These are phyloP conservation scores for Rutidosis leptorrhynchoides DNA, from an alignment of 129 eudicot genomes.

Conservation along the genomic window DNA sequence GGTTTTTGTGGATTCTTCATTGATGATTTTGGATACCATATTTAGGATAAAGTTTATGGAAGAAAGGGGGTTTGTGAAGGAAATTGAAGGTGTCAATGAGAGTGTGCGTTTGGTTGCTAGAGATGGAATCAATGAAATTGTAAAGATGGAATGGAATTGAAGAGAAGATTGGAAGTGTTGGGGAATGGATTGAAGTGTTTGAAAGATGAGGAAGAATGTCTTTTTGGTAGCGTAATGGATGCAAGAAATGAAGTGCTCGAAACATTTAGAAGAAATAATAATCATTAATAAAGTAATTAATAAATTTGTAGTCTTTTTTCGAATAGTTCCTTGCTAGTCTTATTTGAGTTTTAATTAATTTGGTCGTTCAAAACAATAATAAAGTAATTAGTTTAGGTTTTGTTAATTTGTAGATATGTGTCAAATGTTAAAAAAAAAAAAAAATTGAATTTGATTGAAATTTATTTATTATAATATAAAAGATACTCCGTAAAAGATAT, in stretches of 20 bases:
- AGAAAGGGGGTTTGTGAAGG: constrained; percentile 38
- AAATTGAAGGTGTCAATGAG: constrained; percentile 44
- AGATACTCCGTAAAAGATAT: too few species aligned
- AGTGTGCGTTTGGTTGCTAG: constrained; percentile 24
- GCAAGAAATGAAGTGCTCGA: constrained; percentile 55
- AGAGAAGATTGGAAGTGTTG: constrained; percentile 45
- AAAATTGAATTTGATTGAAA: too few species aligned
- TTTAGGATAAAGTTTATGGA: constrained; percentile 28
- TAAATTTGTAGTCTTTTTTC: too few species aligned
- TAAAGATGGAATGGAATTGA: constrained; percentile 39
- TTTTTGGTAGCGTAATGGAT: constrained; percentile 48
- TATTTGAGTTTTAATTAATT: too few species aligned
- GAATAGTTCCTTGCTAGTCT: too few species aligned
- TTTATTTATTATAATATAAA: too few species aligned
- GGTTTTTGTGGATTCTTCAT: constrained; percentile 20
- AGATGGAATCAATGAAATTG: constrained; percentile 19
- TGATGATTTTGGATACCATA: constrained; percentile 32
- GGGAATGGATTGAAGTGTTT: constrained; percentile 34
- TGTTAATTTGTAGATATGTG: background rate
- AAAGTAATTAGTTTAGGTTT: too few species aligned
- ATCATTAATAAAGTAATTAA: background rate
- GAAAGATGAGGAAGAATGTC: constrained; percentile 33
- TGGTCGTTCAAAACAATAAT: too few species aligned
- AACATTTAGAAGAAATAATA: constrained; percentile 33
- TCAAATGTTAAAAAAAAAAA: background rate